Conservation (phyloP, 1,284 basidiomycete species). For the Cystobasidium pallidum region DNA sequence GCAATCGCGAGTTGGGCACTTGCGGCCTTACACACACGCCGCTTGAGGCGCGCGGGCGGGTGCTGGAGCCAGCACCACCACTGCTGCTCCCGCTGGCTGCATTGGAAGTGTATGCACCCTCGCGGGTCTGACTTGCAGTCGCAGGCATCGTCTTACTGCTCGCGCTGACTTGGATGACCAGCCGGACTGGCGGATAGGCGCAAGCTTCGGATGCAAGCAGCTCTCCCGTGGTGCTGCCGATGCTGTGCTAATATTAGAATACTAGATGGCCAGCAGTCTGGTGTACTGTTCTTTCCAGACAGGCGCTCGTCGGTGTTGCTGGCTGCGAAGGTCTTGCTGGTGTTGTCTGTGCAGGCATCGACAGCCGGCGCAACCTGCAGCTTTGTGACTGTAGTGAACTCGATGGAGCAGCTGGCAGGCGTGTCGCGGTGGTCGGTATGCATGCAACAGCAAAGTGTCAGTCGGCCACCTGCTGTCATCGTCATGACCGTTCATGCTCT, state of each 20-base stretch:
- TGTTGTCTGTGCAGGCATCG: neutral
- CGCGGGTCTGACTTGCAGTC: neutral
- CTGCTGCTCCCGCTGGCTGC: neutral
- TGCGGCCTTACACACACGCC: slow-evolving; percentile 21
- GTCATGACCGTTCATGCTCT: too few relatives aligned
- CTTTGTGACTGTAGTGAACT: too few relatives aligned
- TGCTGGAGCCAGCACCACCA: neutral
- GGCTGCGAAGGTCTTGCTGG: neutral
- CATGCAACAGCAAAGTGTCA: too few relatives aligned
- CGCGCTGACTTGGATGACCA: neutral
- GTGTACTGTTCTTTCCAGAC: too few relatives aligned
- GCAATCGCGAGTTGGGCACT: slow-evolving; percentile 9
- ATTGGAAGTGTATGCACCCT: neutral
- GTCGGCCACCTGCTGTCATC: too few relatives aligned
- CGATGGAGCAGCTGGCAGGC: too few relatives aligned
- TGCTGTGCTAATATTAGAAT: too few relatives aligned
- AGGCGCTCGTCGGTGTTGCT: neutral
- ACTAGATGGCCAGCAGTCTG: neutral
- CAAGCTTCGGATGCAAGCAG: too few relatives aligned
- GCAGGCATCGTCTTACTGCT: neutral
- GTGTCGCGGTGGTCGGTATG: too few relatives aligned
- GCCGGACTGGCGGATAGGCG: neutral
- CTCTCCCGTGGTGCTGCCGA: neutral
- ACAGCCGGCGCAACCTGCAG: neutral
- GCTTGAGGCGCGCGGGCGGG: slow-evolving; percentile 6